Base-by-base conservation (phyloP, 2,329 filamentous ascomycete genomes). In the Lasiodiplodia citricola region DNA sequence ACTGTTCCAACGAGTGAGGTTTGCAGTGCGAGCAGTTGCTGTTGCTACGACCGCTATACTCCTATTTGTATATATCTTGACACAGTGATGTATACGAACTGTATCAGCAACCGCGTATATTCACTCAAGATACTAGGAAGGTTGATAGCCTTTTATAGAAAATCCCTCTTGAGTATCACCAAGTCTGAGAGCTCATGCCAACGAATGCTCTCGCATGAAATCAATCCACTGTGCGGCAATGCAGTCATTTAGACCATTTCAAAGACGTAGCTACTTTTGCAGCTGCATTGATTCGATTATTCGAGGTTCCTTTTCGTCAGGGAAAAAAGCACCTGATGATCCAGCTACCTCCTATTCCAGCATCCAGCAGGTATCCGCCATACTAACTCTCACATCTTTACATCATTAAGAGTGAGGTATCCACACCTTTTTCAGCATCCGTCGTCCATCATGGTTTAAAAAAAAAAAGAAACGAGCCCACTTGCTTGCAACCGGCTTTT, bases 311-410 rank as follows among this genome's bases (percentile, higher is more conserved):
- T n/a, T 13, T 51, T 25, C n/a, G 14, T n/a, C 16, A 25, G 10
- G 16, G 35, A 3, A 62, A 8, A 25, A 14, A 16, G 41, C 4
- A 4, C 44, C n/a, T 44, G 21, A 35, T 35, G 38, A n/a, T 63
- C 44, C 58, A 50, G 41, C 44, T 51, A 37, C 41, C 58, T 51
- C 37, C 37, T 18, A 8, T n/a, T 11, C n/a, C 44, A 25, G 25
- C 44, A 64, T 52, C 60, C 52, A 64, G 52, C 60, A 64, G 60
- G 25, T 52, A 64, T 64, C 44, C 10, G 11, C 31, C 31, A 38
- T 44, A 38, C 25, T 21, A 44, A 7, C 23, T n/a, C 16, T 23
- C n/a, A 41, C 60, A 28, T 64, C 60, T 38, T 50, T 38, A 18
- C 23, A 50, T n/a, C 28, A 64, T 23, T 14, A 37, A 52, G 47